Base-by-base conservation (phyloP, 2,329 filamentous ascomycete species). In the Alternaria arbusti region DNA sequence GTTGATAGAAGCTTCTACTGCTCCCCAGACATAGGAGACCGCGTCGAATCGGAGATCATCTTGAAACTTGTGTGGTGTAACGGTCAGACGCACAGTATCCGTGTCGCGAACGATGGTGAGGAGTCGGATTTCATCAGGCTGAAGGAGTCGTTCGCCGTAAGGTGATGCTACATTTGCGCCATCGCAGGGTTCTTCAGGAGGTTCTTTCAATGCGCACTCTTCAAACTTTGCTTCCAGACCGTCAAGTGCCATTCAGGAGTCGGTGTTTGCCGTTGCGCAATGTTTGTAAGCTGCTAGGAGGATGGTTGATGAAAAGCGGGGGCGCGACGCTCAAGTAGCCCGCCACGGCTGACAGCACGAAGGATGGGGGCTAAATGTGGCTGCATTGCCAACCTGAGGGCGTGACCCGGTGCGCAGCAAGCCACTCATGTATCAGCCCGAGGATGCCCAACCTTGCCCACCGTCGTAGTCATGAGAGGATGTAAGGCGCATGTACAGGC, bases 381-480 rank as follows among this genome's bases (percentile, higher is more conserved):
- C 4, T 36, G 13, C 6, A 12, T 6, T 32, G 26, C 4, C 25
- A 3, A 30, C 12, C 2, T 50, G 17, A 13, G 0, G 17, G 6
- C 12, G n/a, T 11, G 49, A 36, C 17, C 8, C 17, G 3, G 28
- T 11, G 17, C 6, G 2, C 26, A 13, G n/a, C 12, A 50, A 30
- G 17, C 20, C 26, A 32, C 5, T 15, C 17, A 0, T 2, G 44
- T 5, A 20, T 7, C 8, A 4, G 12, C 13, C 3, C 17, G 0
- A 7, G 0, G 6, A 11, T 2, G 15, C 7, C 1, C 8, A 5
- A 10, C 4, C 7, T 17, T 12, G 7, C 7, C 15, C 6, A 3
- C 4, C 2, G 1, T 10, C 7, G 4, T 3, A 3, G 0, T 11
- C 2, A 11, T 22, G 0, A 50, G 17, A 50, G n/a, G 6, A 15